phyloP scores from a whole-genome alignment of 2,329 filamentous ascomycete species.

The Macrophomina pseudophaseolina region DNA sequence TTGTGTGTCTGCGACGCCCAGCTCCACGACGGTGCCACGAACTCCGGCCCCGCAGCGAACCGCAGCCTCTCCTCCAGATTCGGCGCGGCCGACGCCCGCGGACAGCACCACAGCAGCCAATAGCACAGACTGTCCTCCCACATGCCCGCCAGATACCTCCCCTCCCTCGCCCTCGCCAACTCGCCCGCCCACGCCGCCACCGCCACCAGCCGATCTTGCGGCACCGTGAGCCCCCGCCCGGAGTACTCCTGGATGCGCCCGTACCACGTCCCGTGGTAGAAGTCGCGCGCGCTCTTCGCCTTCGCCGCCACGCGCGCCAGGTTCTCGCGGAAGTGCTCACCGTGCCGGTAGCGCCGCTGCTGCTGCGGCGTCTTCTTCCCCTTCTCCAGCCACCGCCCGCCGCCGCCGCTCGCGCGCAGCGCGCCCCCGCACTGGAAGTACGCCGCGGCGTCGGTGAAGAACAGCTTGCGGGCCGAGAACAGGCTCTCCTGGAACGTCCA shows the following conservation, averaged over 20 bases:
- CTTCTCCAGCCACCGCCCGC: too few species aligned
- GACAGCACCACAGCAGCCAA: not conserved
- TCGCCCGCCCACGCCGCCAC: not conserved
- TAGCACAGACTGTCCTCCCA: not conserved
- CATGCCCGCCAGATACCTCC: not conserved
- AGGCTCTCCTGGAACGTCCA: not conserved
- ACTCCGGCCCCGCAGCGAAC: not conserved
- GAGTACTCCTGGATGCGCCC: not conserved
- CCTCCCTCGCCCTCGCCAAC: not conserved
- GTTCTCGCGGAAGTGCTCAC: not conserved
- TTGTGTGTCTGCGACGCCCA: not conserved
- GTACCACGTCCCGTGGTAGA: not conserved
- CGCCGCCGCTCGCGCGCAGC: not conserved
- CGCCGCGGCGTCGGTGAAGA: not conserved
- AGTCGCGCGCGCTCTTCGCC: not conserved
- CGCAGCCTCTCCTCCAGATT: not conserved
- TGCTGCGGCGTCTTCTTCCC: not conserved
- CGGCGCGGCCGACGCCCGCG: not conserved
- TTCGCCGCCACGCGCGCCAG: too few species aligned
- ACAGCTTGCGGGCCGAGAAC: not conserved
- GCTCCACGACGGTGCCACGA: not conserved
- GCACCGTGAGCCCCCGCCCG: not conserved
- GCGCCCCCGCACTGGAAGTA: not conserved
- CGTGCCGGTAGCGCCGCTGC: not conserved
- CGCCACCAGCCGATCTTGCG: not conserved